Evolutionary conservation across 306 rosid genomes (phyloP).

Genomic region (Morella rubra): DNA sequence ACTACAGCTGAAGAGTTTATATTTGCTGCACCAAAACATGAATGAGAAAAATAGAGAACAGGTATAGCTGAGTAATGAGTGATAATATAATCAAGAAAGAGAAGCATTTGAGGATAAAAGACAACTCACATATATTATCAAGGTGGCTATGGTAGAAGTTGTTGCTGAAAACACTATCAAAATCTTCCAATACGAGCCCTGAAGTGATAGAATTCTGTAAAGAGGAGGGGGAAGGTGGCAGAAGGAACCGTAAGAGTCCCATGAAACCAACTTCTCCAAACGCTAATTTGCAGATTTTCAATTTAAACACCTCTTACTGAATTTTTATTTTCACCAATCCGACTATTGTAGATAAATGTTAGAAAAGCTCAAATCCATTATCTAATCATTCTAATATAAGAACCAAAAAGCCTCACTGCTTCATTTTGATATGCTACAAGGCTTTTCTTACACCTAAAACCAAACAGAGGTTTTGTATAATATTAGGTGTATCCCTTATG

Average conservation of each 20-base stretch:
- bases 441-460: background rate
- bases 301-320: no score
- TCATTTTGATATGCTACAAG: background rate
- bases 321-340: no score
- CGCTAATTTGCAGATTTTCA: background rate
- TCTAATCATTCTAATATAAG: background rate
- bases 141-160: constrained; percentile 85
- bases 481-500: background rate
- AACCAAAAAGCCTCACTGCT: background rate
- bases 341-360: background rate
- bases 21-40: constrained; percentile 57
- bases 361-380: background rate
- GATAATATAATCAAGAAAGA: constrained; percentile 12
- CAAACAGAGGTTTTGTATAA: background rate
- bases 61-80: constrained; percentile 4
- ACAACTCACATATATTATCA: constrained; percentile 69
- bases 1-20: constrained; percentile 77
- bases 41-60: constrained; percentile 21
- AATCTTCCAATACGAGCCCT: constrained; percentile 82
- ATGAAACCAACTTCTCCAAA: constrained; percentile 6
- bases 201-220: constrained; percentile 54
- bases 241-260: background rate
- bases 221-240: background rate
- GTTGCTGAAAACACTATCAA: constrained; percentile 72
- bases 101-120: constrained; percentile 16